Evolutionary conservation across 2,329 filamentous ascomycete species (phyloP).

Genomic region (Pyricularia pennisetigena): DNA sequence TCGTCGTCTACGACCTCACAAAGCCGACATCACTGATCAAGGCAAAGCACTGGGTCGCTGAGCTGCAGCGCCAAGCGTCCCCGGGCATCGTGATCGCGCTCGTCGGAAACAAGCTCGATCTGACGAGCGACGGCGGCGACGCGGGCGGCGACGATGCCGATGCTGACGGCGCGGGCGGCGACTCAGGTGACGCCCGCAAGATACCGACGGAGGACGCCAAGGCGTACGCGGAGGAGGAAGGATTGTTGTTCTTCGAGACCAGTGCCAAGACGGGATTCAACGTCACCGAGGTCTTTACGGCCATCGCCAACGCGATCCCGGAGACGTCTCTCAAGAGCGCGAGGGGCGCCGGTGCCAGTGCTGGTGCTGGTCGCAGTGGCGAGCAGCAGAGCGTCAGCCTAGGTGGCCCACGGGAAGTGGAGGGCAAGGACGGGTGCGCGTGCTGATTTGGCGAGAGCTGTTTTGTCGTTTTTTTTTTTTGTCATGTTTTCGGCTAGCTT

Average conservation of each 20-base stretch:
- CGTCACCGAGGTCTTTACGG: slow-evolving; percentile 92
- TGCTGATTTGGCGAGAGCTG: slow-evolving; percentile 43
- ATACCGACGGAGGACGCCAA: slow-evolving; percentile 86
- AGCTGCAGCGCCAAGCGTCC: slow-evolving; percentile 90
- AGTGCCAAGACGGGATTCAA: slow-evolving; percentile 94
- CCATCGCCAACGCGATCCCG: slow-evolving; percentile 95
- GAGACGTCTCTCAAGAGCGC: slow-evolving; percentile 92
- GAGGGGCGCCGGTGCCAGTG: slow-evolving; percentile 56
- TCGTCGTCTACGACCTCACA: slow-evolving; percentile 97
- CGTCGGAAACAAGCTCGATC: slow-evolving; percentile 93
- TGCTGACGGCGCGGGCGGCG: slow-evolving; percentile 44
- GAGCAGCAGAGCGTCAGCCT: slow-evolving; percentile 77
- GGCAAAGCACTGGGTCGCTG: slow-evolving; percentile 97
- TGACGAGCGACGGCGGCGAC: slow-evolving; percentile 54
- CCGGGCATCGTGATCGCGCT: slow-evolving; percentile 95
- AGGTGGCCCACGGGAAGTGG: slow-evolving; percentile 59
- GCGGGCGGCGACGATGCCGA: slow-evolving; percentile 35
- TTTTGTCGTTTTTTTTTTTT: not conserved
- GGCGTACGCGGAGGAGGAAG: slow-evolving; percentile 89
- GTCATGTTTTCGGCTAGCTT: not conserved
- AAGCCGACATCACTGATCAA: slow-evolving; percentile 93
- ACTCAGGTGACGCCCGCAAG: slow-evolving; percentile 69
- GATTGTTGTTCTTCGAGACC: slow-evolving; percentile 92
- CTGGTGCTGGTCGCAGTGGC: slow-evolving; percentile 46
- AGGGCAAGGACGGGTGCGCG: slow-evolving; percentile 84